Base-by-base conservation (phyloP, 495 filamentous ascomycete species). In the Gamarada debralockiae region DNA sequence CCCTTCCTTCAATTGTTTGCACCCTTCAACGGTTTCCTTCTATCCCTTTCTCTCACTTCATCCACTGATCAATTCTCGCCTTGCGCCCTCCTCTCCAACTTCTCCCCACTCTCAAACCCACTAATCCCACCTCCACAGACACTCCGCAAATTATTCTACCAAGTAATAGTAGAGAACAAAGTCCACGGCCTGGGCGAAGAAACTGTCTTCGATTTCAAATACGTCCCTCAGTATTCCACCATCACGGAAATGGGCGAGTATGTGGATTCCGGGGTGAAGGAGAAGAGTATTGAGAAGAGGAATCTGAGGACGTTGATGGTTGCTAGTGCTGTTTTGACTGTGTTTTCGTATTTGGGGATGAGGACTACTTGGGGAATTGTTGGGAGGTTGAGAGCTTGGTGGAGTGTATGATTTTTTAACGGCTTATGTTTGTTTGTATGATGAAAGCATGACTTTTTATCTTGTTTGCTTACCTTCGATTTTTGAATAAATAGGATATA, bases 171-270 rank as follows among this genome's bases (percentile, higher is more conserved):
- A 0, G 27, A 55, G 25, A 58, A 58, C 38, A 56, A 55, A 23
- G 39, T n/a, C 4, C 36, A 50, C 39, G 57, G 57, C 7, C 50
- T 60, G 7, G 61, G 61, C 3, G 22, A 52, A 29, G 57, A 64
- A 45, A 52, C 61, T 9, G 47, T 40, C 18, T 64, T 64, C 25
- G 61, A 57, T 2, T 60, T 64, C 43, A 57, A 64, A 33, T 58
- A 64, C 18, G 53, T 64, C n/a, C 61, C 61, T 1, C 38, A 39
- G 1, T 58, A 52, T 40, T 27, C 47, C 38, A 55, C 44, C 14
- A 51, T 29, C 2, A 60, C 57, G 2, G n/a, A 41, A 25, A 44
- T 55, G 41, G 57, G 54, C 2, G 40, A 38, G 18, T 53, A 51
- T 37, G 50, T 43, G 22, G 15, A 37, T 9, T 22, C 34, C 3